phyloP scores from a whole-genome alignment of 2,329 filamentous ascomycete species.

The Trichoderma endophyticum region DNA sequence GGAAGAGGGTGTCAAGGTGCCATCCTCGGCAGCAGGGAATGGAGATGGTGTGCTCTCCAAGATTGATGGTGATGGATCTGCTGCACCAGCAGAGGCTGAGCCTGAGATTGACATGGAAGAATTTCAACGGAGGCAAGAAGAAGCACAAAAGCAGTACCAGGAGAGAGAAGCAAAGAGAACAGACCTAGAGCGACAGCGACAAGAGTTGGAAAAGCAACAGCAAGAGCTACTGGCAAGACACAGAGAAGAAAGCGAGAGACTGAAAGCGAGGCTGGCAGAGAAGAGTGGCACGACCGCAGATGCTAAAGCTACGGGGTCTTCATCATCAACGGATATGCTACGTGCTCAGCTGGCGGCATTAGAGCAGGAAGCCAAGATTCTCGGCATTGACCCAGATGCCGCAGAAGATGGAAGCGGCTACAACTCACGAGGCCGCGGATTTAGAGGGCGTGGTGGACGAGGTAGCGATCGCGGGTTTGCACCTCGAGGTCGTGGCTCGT shows the following conservation, averaged over 20 bases:
- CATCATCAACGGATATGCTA: slow-evolving; percentile 56
- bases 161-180: slow-evolving; percentile 61
- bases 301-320: not conserved
- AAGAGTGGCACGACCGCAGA: slow-evolving; percentile 30
- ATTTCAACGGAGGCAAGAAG: slow-evolving; percentile 64
- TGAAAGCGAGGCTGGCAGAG: slow-evolving; percentile 52
- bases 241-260: slow-evolving; percentile 62
- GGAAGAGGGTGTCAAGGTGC: slow-evolving; percentile 41
- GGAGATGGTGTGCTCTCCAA: slow-evolving; percentile 27
- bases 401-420: slow-evolving; percentile 41
- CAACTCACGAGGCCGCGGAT: slow-evolving; percentile 38
- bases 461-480: slow-evolving; percentile 32
- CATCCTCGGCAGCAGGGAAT: slow-evolving; percentile 26
- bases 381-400: slow-evolving; percentile 63
- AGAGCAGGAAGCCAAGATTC: slow-evolving; percentile 66
- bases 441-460: slow-evolving; percentile 35
- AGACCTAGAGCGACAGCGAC: slow-evolving; percentile 59
- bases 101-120: slow-evolving; percentile 67
- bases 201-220: slow-evolving; percentile 63
- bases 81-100: slow-evolving; percentile 32
- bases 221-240: slow-evolving; percentile 61
- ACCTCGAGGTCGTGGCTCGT: slow-evolving; percentile 39
- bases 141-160: slow-evolving; percentile 66
- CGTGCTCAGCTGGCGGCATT: slow-evolving; percentile 69
- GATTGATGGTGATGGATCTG: slow-evolving; percentile 19